A percentile compares a stretch with the other conserved stretches of the same genome.
These are phyloP conservation scores for Carex myosuroides DNA, from an alignment of 176 grass and related monocot genomes.

Conservation along the genomic window DNA sequence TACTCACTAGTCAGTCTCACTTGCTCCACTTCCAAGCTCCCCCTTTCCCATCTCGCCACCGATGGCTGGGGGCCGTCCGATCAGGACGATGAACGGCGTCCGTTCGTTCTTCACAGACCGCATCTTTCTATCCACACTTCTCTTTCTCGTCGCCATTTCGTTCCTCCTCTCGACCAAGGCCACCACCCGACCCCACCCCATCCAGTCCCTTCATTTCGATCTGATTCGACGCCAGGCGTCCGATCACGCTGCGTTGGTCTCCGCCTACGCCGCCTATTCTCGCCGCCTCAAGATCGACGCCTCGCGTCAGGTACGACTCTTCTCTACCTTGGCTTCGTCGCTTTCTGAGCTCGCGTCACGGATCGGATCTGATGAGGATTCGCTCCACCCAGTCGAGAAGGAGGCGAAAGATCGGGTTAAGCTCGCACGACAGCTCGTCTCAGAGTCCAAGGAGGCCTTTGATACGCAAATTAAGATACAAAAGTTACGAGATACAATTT, in stretches of 20 bases:
- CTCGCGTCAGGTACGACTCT: constrained; percentile 53
- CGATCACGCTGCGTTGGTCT: constrained; percentile 70
- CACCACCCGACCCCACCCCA: background rate
- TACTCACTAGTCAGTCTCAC: background rate
- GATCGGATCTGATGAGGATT: constrained; percentile 30
- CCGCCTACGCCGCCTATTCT: constrained; percentile 58
- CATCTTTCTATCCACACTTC: constrained; percentile 33
- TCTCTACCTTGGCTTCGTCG: constrained; percentile 46
- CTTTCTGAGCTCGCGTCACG: constrained; percentile 38
- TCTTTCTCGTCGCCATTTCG: constrained; percentile 39
- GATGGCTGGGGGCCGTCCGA: constrained; percentile 62
- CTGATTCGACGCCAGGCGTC: constrained; percentile 56
- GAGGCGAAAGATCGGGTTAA: constrained; percentile 63
- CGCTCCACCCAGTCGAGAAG: constrained; percentile 62
- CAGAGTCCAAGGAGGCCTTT: constrained; percentile 66
- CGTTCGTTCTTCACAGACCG: constrained; percentile 30
- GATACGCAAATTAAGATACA: constrained; percentile 93
- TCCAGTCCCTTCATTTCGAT: constrained; percentile 35
- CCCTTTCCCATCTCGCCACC: background rate
- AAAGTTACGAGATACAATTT: constrained; percentile 79
- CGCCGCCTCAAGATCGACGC: constrained; percentile 66
- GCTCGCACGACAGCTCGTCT: constrained; percentile 63
- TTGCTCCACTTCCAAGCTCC: background rate
- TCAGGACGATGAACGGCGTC: constrained; percentile 29
- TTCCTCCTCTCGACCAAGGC: constrained; percentile 33